A percentile compares a stretch with the other conserved stretches of the same genome.
These are phyloP conservation scores for Pseudopithomyces maydicus DNA, from an alignment of 2,329 filamentous ascomycete genomes.

Conservation along the genomic window DNA sequence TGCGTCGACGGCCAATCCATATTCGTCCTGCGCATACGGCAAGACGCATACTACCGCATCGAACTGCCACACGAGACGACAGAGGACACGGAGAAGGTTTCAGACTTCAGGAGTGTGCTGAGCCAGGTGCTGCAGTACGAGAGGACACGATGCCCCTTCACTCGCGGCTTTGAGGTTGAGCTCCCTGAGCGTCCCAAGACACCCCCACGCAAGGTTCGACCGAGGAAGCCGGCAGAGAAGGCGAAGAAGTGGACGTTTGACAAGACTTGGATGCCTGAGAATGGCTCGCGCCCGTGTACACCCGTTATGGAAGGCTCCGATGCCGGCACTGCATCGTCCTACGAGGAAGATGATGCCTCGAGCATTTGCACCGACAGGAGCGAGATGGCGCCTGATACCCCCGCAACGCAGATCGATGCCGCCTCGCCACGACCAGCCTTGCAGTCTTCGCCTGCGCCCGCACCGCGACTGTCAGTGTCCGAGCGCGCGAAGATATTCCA, in stretches of 20 bases:
- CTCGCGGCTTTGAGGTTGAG: slow-evolving; percentile 74
- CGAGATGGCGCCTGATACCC: slow-evolving; percentile 31
- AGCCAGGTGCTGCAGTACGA: slow-evolving; percentile 81
- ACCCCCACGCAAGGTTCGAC: slow-evolving; percentile 65
- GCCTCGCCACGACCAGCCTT: slow-evolving; percentile 15
- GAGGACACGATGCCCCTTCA: slow-evolving; percentile 85
- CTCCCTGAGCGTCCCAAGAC: slow-evolving; percentile 71
- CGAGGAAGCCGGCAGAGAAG: slow-evolving; percentile 62
- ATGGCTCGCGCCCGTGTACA: slow-evolving; percentile 37
- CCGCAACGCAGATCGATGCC: slow-evolving; percentile 22
- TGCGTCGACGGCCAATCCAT: slow-evolving; percentile 83
- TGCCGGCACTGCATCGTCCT: slow-evolving; percentile 33
- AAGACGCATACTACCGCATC: slow-evolving; percentile 87
- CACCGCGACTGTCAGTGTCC: slow-evolving; percentile 30
- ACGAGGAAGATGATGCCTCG: slow-evolving; percentile 42
- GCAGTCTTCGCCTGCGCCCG: slow-evolving; percentile 9
- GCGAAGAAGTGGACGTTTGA: slow-evolving; percentile 58
- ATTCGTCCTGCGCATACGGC: slow-evolving; percentile 84
- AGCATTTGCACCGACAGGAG: slow-evolving; percentile 39
- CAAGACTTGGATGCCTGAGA: slow-evolving; percentile 54
- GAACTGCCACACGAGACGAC: slow-evolving; percentile 73
- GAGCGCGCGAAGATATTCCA: slow-evolving; percentile 40
- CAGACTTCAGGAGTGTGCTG: slow-evolving; percentile 71
- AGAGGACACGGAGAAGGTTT: slow-evolving; percentile 68
- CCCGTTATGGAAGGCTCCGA: slow-evolving; percentile 36